Conservation (phyloP, 2,329 filamentous ascomycete genomes). For the Teratosphaeria pseudoeucalypti region DNA sequence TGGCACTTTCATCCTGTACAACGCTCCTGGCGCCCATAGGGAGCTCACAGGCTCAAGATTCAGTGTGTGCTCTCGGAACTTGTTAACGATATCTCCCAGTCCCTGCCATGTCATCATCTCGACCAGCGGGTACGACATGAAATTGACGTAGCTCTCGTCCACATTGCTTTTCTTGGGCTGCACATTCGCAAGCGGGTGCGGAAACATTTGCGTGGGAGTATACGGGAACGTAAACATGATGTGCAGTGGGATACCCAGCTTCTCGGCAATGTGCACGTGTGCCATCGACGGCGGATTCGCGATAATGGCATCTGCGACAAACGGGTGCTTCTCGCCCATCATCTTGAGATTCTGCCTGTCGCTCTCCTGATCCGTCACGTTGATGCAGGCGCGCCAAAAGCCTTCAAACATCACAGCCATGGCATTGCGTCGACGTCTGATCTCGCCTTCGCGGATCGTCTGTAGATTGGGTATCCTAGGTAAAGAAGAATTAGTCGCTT, state of each 20-base stretch:
- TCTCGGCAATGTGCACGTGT: constrained; percentile 70
- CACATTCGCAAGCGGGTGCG: constrained; percentile 68
- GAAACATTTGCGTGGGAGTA: constrained; percentile 63
- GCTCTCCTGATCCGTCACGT: constrained; percentile 58
- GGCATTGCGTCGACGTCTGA: constrained; percentile 53
- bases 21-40: constrained; percentile 64
- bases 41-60: constrained; percentile 64
- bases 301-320: constrained; percentile 71
- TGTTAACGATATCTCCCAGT: constrained; percentile 66
- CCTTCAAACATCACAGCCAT: constrained; percentile 79
- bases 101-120: constrained; percentile 60
- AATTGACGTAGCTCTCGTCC: constrained; percentile 64
- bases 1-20: constrained; percentile 63
- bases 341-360: constrained; percentile 52
- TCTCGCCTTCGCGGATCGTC: constrained; percentile 62
- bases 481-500: too few relatives aligned
- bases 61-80: constrained; percentile 59
- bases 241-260: constrained; percentile 65
- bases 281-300: constrained; percentile 73
- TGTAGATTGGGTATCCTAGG: constrained; percentile 55
- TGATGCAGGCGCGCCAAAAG: constrained; percentile 70
- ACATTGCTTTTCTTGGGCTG: constrained; percentile 53
- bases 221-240: constrained; percentile 53
- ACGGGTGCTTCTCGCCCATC: constrained; percentile 52
- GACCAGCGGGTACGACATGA: constrained; percentile 65